Evolutionary conservation across 2,329 filamentous ascomycete genomes (phyloP), one percentile per base, ranked within the genome.

Genomic region (Ascochyta fabae): DNA sequence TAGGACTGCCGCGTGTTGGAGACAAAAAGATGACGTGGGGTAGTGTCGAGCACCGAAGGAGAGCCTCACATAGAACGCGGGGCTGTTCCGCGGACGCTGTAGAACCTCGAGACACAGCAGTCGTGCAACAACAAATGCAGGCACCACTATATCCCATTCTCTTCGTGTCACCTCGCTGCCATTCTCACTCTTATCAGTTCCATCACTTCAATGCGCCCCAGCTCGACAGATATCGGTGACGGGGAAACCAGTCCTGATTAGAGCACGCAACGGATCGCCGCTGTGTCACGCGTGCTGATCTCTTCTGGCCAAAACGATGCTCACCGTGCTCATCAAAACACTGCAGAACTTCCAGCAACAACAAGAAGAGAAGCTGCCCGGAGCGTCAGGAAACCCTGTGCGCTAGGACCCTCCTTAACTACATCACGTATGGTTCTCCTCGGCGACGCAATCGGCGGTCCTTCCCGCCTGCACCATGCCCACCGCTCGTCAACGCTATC

Each of bases 391-490:
- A 33, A 29, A 38, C 36, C 35, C 19, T 45, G 41, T 41, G 43
- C 34, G 24, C 16, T 6, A 13, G 34, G 24, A 35, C 26, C n/a
- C 26, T 31, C 5, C 23, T 35, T 47, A 27, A 55, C 51, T 50
- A 16, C 39, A 58, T 67, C 55, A 61, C 55, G 57, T 45, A 60
- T 59, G 53, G 58, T 27, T 39, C 35, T 39, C 40, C 22, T 62
- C 64, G 64, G 60, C 48, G 39, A 55, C 38, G 58, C 31, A 36
- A 58, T 62, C 62, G 62, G 53, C 55, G 52, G 48, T 58, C 53
- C 47, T 34, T 59, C 44, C 54, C 53, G 56, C 34, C 53, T 50
- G 51, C 53, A 49, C 45, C 26, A 56, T 55, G 49, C 46, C 61
- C 55, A 53, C 53, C 55, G 38, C 47, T 55, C 43, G 34, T 50